Conservation (phyloP, 768 basidiomycete species). For the Amanita subjunquillea region DNA sequence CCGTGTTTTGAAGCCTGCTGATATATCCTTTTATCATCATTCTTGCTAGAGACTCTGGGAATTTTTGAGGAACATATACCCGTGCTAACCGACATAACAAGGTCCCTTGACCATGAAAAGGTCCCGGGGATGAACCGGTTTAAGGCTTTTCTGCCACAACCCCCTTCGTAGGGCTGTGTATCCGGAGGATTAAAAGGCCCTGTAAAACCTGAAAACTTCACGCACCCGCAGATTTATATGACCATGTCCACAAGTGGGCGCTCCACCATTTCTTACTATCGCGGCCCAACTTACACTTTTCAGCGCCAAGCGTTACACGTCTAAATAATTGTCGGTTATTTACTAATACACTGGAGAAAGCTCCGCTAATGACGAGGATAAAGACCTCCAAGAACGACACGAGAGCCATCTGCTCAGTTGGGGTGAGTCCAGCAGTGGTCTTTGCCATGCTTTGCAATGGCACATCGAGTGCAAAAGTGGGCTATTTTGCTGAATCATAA, state of each 20-base stretch:
- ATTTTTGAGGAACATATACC: neutral
- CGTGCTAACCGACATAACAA: neutral
- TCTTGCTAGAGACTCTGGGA: neutral
- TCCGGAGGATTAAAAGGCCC: neutral
- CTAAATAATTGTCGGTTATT: neutral
- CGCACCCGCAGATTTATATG: neutral
- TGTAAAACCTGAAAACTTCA: neutral
- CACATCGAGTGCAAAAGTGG: slow-evolving; percentile 51
- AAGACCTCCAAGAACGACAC: slow-evolving; percentile 1
- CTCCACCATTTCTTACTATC: neutral
- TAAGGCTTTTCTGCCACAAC: neutral
- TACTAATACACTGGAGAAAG: neutral
- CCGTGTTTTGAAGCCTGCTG: neutral
- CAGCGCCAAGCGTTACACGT: slow-evolving; percentile 2
- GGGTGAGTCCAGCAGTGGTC: slow-evolving; percentile 36
- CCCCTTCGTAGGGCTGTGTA: neutral
- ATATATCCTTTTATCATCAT: neutral
- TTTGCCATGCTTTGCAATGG: slow-evolving; percentile 39
- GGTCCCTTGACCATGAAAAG: neutral
- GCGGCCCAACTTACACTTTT: neutral
- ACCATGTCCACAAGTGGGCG: neutral
- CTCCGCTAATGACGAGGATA: neutral
- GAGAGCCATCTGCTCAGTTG: slow-evolving; percentile 31
- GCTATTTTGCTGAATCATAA: slow-evolving; percentile 6
- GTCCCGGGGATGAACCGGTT: neutral